These are phyloP conservation scores for Suhomyces wounanorum DNA, from an alignment of 1,139 yeast genomes.

Conservation along the genomic window DNA sequence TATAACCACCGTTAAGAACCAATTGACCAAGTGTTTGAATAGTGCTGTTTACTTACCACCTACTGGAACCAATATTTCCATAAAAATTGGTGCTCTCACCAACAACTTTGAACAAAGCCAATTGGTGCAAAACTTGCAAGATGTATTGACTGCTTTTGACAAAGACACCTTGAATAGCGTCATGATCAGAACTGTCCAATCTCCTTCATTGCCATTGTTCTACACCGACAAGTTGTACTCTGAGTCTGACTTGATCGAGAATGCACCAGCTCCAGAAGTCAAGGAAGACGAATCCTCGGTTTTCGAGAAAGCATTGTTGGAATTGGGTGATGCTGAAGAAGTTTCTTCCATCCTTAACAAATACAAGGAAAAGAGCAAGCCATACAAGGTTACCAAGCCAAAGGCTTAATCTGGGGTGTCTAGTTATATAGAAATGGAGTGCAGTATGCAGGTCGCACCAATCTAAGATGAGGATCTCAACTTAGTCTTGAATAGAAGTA, in stretches of 20 bases:
- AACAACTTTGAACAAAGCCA: constrained; percentile 28
- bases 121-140: constrained; percentile 57
- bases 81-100: constrained; percentile 66
- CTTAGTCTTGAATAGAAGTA: not conserved
- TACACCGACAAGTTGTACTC: constrained; percentile 61
- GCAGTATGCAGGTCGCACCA: constrained; percentile 3
- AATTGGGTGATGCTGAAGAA: constrained; percentile 75
- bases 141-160: constrained; percentile 54
- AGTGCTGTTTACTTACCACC: constrained; percentile 71
- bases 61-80: constrained; percentile 66
- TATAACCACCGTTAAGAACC: constrained; percentile 56
- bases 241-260: constrained; percentile 30
- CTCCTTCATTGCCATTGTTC: constrained; percentile 86
- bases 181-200: constrained; percentile 65
- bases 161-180: constrained; percentile 53
- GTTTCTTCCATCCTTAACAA: constrained; percentile 50
- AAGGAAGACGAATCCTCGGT: constrained; percentile 47
- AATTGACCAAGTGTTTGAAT: constrained; percentile 57
- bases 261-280: constrained; percentile 21
- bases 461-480: not conserved
- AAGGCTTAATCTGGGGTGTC: constrained; percentile 1
- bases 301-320: constrained; percentile 78
- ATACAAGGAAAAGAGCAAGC: constrained; percentile 26
- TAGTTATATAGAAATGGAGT: constrained; percentile 3
- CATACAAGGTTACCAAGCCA: constrained; percentile 13